Evolutionary conservation across 352 stramenopile genomes (phyloP), one percentile per base, ranked within the genome.

Genomic region (Aphanomyces stellatus): DNA sequence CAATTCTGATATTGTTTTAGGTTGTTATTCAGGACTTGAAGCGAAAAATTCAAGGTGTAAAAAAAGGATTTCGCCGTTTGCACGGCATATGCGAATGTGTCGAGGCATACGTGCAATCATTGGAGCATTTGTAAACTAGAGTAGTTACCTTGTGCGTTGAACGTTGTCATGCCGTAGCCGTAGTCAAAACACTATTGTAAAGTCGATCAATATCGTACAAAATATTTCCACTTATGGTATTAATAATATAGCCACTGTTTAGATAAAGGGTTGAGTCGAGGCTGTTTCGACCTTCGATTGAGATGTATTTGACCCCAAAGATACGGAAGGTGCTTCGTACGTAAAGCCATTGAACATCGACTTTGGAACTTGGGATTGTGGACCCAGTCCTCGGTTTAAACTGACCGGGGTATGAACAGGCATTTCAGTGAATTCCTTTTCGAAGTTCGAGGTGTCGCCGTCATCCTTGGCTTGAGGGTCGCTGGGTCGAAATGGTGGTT

Each of bases 291-390:
- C 82, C 72, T 93, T 91, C 53, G 82, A 93, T 74, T 91, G 85
- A 51, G 82, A 91, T 61, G 85, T 91, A 77, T 93, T 85, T 34
- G 85, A 93, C 69, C 85, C 85, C 67, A 87, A 90, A 43, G 85
- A 93, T 62, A 91, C 75, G 41, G 78, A 84, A 48, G 85, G 83
- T 35, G 85, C 83, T 70, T 94, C 85, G 73, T 92, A 94, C 67
- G 85, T 94, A 69, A 94, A 94, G 69, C 83, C 83, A 63, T 76
- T 87, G 66, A 94, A 94, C 85, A 91, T 92, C 70, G 79, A 90
- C 48, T 85, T 84, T 11, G 85, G 82, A 15, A 93, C 62, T n/a
- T n/a, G n/a, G 25, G 15, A 37, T 43, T 62, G 53, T 8, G 75
- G 86, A 3, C 80, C 76, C 10, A 74, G 72, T 19, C 72, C 77